Base-by-base conservation (phyloP, 208 protist species). In the Leishmania major region DNA sequence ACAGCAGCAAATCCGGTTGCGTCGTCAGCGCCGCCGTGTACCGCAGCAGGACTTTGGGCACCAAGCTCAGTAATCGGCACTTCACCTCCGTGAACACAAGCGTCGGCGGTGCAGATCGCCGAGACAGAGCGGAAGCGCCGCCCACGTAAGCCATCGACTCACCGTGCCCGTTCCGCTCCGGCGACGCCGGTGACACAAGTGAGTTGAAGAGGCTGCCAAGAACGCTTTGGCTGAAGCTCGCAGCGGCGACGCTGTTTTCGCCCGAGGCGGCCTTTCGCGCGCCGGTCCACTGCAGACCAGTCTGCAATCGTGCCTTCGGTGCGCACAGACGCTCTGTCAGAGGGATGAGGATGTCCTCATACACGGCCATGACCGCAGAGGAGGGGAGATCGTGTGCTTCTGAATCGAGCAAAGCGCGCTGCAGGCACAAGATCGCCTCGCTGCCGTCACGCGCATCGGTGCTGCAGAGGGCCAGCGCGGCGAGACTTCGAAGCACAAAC, bases 301-400 rank as follows among this genome's bases (percentile, higher is more conserved):
- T 49, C 55, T 86, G 82, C 78, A 82, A 78, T 37, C 77, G 76
- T 25, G 82, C 82, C 55, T 79, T 82, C 10, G 82, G 82, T 66
- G 79, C 85, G 79, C 94, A 95, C 40, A 96, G 75, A 37, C 84
- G 88, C 79, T 97, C 93, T 51, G 89, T 88, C 37, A 97, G 84
- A 5, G 93, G 95, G 35, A 96, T 93, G 28, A 97, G 81, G 40
- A 93, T 89, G 43, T 93, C 85, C n/a, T 90, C 75, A 88, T 96
- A 97, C n/a, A 96, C 77, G 15, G 76, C 76, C 15, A 79, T 75
- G 40, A 95, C 70, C 15, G 81, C 72, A 8, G 84, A n/a, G 13
- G 72, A 70, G 10, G 90, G 80, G 31, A 94, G 82, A 64, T 53
- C 51, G 17, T 67, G 64, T 57, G 87, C 80, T 17, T 92, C 91